Percentiles rank a stretch among this genome's conserved stretches.
These are phyloP conservation scores for Mycocentrospora acerina DNA, from an alignment of 2,329 filamentous ascomycete genomes.

Conservation along the genomic window DNA sequence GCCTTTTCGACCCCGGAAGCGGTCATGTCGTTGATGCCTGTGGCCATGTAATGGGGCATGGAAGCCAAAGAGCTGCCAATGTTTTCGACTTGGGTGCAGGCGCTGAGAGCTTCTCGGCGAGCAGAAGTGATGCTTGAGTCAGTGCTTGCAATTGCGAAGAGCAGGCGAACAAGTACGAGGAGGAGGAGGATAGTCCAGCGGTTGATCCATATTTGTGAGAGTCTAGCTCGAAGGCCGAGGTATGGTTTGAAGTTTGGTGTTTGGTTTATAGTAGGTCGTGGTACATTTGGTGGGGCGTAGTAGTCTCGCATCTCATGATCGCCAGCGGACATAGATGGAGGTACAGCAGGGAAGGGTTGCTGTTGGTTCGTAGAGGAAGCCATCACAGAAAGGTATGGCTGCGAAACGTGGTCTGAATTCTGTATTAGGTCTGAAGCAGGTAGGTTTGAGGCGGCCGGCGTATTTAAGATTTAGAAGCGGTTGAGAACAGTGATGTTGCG, in stretches of 20 bases:
- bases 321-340: constrained; percentile 62
- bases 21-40: constrained; percentile 83
- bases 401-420: constrained; percentile 33
- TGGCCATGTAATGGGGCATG: constrained; percentile 93
- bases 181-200: constrained; percentile 90
- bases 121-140: constrained; percentile 74
- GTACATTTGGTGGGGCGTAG: constrained; percentile 57
- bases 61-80: constrained; percentile 95
- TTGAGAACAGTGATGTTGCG: constrained; percentile 7
- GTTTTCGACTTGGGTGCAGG: constrained; percentile 89
- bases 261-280: constrained; percentile 62
- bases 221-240: constrained; percentile 80
- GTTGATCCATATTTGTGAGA: constrained; percentile 98
- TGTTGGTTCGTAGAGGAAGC: constrained; percentile 55
- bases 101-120: constrained; percentile 77
- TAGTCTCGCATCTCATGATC: constrained; percentile 63
- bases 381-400: constrained; percentile 40
- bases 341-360: constrained; percentile 56
- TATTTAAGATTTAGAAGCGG: constrained; percentile 1
- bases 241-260: constrained; percentile 81
- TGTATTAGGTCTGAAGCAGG: constrained; percentile 31
- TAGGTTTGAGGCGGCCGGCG: constrained; percentile 21
- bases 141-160: constrained; percentile 74
- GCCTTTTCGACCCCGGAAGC: constrained; percentile 78
- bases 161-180: constrained; percentile 77